phyloP scores from a whole-genome alignment of 106 monocot species.

The Acorus gramineus region DNA sequence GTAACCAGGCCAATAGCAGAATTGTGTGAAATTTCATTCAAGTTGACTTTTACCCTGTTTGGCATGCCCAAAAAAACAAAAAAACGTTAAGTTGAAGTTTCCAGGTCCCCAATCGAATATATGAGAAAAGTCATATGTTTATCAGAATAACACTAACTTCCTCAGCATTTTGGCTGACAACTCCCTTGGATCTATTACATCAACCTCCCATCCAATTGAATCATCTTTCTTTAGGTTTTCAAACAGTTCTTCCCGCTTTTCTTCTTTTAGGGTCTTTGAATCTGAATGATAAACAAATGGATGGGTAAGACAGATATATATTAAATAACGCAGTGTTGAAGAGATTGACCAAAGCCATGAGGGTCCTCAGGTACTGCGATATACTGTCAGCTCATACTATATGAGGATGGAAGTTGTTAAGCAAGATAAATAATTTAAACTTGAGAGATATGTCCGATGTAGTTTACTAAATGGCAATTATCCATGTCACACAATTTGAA shows the following conservation, averaged over 20 bases:
- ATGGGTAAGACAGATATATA: too few relatives aligned
- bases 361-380: too few relatives aligned
- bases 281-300: slow-evolving; percentile 23
- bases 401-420: too few relatives aligned
- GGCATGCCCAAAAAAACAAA: slow-evolving; percentile 8
- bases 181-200: slow-evolving; percentile 87
- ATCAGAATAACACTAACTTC: slow-evolving; percentile 29
- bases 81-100: background rate
- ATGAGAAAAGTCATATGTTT: background rate
- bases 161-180: slow-evolving; percentile 90
- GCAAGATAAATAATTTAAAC: too few relatives aligned
- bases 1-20: slow-evolving; percentile 92
- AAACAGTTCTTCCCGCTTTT: slow-evolving; percentile 90
- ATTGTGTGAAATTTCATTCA: slow-evolving; percentile 96
- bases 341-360: too few relatives aligned
- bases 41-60: slow-evolving; percentile 68
- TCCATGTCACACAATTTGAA: too few relatives aligned
- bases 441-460: too few relatives aligned
- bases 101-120: background rate
- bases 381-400: too few relatives aligned
- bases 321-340: too few relatives aligned
- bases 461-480: too few relatives aligned
- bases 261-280: slow-evolving; percentile 98
- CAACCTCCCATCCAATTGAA: slow-evolving; percentile 89
- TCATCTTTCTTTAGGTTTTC: slow-evolving; percentile 63